Percentiles rank a stretch among this genome's conserved stretches.
These are phyloP conservation scores for Hypomyces rosellus DNA, from an alignment of 2,329 filamentous ascomycete species.

Conservation along the genomic window DNA sequence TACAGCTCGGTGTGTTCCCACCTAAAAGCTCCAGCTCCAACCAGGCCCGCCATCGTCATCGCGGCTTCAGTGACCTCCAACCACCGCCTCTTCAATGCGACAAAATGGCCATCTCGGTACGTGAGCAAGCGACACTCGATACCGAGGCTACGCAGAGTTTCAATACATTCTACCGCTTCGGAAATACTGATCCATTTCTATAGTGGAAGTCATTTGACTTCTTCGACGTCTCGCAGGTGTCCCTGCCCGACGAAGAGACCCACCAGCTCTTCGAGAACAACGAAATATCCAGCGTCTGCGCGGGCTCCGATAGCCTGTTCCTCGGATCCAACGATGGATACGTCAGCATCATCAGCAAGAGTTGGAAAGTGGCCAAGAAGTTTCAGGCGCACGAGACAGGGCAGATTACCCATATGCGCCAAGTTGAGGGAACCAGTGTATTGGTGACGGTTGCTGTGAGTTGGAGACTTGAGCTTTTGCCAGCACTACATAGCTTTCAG, in stretches of 20 bases:
- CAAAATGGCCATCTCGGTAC: constrained; percentile 31
- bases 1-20: neutral
- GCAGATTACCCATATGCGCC: constrained; percentile 84
- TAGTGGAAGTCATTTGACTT: constrained; percentile 99
- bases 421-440: constrained; percentile 79
- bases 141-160: neutral
- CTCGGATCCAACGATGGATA: constrained; percentile 78
- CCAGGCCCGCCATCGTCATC: constrained; percentile 27
- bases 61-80: constrained; percentile 12
- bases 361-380: constrained; percentile 78
- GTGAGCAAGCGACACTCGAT: constrained; percentile 5
- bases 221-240: constrained; percentile 88
- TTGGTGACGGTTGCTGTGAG: constrained; percentile 71
- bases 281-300: constrained; percentile 76
- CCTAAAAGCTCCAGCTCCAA: neutral
- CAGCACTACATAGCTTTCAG: neutral
- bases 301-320: constrained; percentile 84
- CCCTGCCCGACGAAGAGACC: constrained; percentile 71
- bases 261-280: constrained; percentile 73
- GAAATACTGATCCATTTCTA: neutral
- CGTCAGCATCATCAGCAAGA: constrained; percentile 79
- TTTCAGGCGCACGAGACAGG: constrained; percentile 81
- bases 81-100: constrained; percentile 18
- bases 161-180: neutral
- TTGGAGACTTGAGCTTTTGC: constrained; percentile 1